These are phyloP conservation scores for Blastocystis sp. DNA, from an alignment of 352 stramenopile genomes.

Conservation along the genomic window DNA sequence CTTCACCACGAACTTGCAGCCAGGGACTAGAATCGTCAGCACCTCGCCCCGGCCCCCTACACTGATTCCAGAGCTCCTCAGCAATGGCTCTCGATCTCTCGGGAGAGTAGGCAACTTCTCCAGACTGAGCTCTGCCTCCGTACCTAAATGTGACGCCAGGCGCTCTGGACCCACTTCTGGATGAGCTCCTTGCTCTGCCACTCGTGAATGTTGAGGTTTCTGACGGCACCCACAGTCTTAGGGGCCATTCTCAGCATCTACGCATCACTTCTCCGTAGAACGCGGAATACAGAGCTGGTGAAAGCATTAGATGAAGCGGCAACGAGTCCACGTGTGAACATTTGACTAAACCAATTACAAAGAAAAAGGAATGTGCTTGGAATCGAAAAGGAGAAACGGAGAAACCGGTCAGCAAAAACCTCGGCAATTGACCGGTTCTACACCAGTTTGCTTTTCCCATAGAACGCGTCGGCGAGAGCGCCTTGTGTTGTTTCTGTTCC, in stretches of 20 bases:
- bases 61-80: constrained; percentile 76
- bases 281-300: constrained; percentile 40
- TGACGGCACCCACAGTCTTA: constrained; percentile 70
- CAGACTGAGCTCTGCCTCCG: constrained; percentile 76
- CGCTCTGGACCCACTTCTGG: constrained; percentile 81
- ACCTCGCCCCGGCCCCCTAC: background rate
- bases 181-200: constrained; percentile 89
- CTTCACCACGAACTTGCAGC: constrained; percentile 75
- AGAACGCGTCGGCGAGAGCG: background rate
- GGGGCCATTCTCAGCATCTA: constrained; percentile 66
- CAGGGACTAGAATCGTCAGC: constrained; percentile 63
- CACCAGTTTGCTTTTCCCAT: background rate
- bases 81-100: constrained; percentile 83
- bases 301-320: constrained; percentile 50
- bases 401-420: constrained; percentile 30
- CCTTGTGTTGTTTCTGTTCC: background rate
- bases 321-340: constrained; percentile 66
- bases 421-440: background rate
- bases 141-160: constrained; percentile 78
- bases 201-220: constrained; percentile 87
- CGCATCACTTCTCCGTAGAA: background rate
- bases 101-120: constrained; percentile 30
- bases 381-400: constrained; percentile 46
- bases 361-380: constrained; percentile 25
- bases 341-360: constrained; percentile 44